These are phyloP conservation scores for Exophiala aquamarina DNA, from an alignment of 2,329 filamentous ascomycete species.

Conservation along the genomic window DNA sequence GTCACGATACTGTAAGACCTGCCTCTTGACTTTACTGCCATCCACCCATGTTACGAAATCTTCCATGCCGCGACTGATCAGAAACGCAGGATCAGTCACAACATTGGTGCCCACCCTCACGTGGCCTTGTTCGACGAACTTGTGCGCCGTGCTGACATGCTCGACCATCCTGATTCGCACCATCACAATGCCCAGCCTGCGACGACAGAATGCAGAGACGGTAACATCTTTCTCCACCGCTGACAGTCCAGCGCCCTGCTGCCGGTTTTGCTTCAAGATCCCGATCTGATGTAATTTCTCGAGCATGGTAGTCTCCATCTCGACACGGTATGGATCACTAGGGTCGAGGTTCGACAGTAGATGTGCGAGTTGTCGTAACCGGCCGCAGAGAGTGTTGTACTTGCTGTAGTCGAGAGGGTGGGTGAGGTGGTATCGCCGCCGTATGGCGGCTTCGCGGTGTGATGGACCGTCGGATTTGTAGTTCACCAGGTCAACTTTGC, in stretches of 20 bases:
- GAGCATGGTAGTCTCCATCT: constrained; percentile 83
- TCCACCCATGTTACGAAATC: constrained; percentile 97
- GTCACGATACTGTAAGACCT: constrained; percentile 91
- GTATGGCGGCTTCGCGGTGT: constrained; percentile 78
- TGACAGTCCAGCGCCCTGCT: constrained; percentile 68
- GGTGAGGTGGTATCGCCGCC: constrained; percentile 86
- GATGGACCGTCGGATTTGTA: constrained; percentile 79
- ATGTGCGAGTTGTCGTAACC: constrained; percentile 87
- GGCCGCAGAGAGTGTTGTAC: constrained; percentile 69
- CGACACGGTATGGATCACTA: constrained; percentile 72
- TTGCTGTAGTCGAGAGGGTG: constrained; percentile 81
- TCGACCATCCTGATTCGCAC: constrained; percentile 88
- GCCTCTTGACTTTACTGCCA: constrained; percentile 94
- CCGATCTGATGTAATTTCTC: constrained; percentile 95
- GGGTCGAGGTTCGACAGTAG: constrained; percentile 78
- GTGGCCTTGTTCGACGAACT: constrained; percentile 88
- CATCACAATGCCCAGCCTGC: constrained; percentile 87
- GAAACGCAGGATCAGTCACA: constrained; percentile 82
- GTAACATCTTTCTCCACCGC: constrained; percentile 83
- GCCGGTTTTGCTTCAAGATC: constrained; percentile 71
- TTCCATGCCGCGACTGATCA: constrained; percentile 87
- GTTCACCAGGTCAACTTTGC: constrained; percentile 90
- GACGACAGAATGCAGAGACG: constrained; percentile 81
- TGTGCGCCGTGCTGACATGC: constrained; percentile 71
- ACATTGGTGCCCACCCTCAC: constrained; percentile 89